Conservation (phyloP, 2,329 filamentous ascomycete species). For the Aspergillus ochraceoroseus region DNA sequence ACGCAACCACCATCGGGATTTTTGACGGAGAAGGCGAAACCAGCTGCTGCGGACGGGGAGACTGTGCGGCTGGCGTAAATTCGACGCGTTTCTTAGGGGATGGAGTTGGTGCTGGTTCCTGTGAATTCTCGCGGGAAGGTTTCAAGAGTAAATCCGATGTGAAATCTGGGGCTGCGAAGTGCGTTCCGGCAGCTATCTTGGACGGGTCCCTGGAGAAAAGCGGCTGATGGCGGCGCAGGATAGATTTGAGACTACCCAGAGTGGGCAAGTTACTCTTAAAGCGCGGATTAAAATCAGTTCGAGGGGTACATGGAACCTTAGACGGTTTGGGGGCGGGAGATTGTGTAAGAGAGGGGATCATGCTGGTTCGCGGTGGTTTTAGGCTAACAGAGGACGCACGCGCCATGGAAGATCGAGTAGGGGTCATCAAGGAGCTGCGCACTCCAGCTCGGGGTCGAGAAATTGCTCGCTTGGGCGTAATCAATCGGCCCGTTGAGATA, state of each 20-base stretch:
- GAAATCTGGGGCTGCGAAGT: constrained; percentile 41
- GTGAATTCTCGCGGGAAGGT: constrained; percentile 26
- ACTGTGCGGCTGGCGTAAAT: constrained; percentile 68
- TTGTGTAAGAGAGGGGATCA: constrained; percentile 51
- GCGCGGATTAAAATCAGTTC: constrained; percentile 46
- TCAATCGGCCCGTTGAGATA: constrained; percentile 55
- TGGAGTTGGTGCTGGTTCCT: constrained; percentile 54
- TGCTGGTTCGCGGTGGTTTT: constrained; percentile 52
- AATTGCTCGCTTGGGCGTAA: constrained; percentile 24
- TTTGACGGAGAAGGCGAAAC: constrained; percentile 43
- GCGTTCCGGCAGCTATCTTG: constrained; percentile 58
- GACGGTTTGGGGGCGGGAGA: constrained; percentile 52
- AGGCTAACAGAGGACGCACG: constrained; percentile 50
- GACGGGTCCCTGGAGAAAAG: constrained; percentile 56
- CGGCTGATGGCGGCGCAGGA: constrained; percentile 57
- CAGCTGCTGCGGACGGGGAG: constrained; percentile 24
- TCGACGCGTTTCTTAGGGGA: constrained; percentile 73
- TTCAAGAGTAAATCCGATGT: constrained; percentile 50
- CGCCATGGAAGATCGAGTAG: constrained; percentile 69
- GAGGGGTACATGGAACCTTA: constrained; percentile 42
- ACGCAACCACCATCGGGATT: constrained; percentile 25
- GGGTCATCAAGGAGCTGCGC: constrained; percentile 62
- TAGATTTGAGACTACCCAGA: constrained; percentile 56
- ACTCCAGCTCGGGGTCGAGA: constrained; percentile 44
- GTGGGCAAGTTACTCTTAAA: constrained; percentile 47